Conservation (phyloP, 1,284 basidiomycete species). For the Limonomyces culmigenus region DNA sequence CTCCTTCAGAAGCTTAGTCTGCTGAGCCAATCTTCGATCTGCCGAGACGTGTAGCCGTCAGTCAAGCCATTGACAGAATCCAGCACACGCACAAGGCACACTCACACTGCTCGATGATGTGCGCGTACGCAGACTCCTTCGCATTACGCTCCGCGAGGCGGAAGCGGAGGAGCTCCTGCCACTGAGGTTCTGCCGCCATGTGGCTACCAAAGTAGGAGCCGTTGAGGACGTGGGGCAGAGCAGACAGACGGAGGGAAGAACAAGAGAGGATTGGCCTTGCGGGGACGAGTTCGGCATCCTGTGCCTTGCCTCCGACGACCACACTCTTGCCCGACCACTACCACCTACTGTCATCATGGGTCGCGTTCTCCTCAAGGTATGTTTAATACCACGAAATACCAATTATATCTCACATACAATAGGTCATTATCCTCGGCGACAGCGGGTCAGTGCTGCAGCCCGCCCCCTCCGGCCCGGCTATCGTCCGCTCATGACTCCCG, state of each 20-base stretch:
- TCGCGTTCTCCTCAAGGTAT: slow-evolving; percentile 88
- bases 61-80: too few relatives aligned
- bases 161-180: slow-evolving; percentile 64
- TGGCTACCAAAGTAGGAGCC: not conserved
- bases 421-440: slow-evolving; percentile 98
- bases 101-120: slow-evolving; percentile 82
- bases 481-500: slow-evolving; percentile 4
- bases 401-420: slow-evolving; percentile 6
- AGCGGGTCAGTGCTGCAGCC: slow-evolving; percentile 58
- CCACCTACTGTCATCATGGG: slow-evolving; percentile 33
- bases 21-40: slow-evolving; percentile 83
- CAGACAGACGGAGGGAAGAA: not conserved
- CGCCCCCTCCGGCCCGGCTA: not conserved
- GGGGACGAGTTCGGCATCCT: too few relatives aligned
- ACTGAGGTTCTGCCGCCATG: slow-evolving; percentile 62
- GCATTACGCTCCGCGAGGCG: slow-evolving; percentile 65
- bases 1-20: slow-evolving; percentile 77
- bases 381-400: slow-evolving; percentile 6
- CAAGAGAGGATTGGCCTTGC: not conserved
- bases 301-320: not conserved
- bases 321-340: slow-evolving; percentile 1
- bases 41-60: slow-evolving; percentile 9
- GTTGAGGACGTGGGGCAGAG: not conserved
- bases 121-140: slow-evolving; percentile 59
- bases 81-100: slow-evolving; percentile 1